Evolutionary conservation across 2,329 filamentous ascomycete species (phyloP).

Genomic region (Aspergillus brasiliensis): DNA sequence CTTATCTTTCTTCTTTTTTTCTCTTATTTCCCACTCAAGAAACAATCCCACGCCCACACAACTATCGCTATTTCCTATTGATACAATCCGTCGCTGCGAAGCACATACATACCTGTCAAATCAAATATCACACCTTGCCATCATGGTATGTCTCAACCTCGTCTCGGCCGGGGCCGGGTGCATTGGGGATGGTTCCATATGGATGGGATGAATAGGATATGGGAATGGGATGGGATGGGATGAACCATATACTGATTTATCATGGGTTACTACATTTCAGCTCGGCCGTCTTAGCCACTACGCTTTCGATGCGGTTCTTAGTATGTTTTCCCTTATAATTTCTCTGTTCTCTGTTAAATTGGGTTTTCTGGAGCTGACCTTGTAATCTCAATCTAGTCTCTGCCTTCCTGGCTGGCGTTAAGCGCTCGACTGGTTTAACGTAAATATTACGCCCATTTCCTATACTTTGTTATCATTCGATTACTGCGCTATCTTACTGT

Average conservation of each 20-base stretch:
- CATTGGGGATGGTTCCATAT: no score
- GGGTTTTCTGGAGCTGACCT: constrained; percentile 11
- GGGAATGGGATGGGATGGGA: no score
- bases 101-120: no score
- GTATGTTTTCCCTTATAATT: constrained; percentile 55
- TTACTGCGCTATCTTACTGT: background rate
- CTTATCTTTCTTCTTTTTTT: background rate
- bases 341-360: background rate
- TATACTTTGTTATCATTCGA: constrained; percentile 10
- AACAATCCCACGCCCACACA: background rate
- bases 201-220: no score
- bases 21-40: background rate
- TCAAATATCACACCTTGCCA: background rate
- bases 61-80: no score
- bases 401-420: constrained; percentile 93
- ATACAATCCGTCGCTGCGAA: no score
- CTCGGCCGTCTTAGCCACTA: constrained; percentile 92
- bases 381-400: constrained; percentile 64
- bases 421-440: constrained; percentile 96
- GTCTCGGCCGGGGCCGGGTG: no score
- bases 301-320: constrained; percentile 90
- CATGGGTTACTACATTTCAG: constrained; percentile 52
- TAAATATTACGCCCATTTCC: constrained; percentile 59
- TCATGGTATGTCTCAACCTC: constrained; percentile 11
- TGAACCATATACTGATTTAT: constrained; percentile 10